These are phyloP conservation scores for Oryza meridionalis DNA, from an alignment of 176 grass and related monocot genomes.

Conservation along the genomic window DNA sequence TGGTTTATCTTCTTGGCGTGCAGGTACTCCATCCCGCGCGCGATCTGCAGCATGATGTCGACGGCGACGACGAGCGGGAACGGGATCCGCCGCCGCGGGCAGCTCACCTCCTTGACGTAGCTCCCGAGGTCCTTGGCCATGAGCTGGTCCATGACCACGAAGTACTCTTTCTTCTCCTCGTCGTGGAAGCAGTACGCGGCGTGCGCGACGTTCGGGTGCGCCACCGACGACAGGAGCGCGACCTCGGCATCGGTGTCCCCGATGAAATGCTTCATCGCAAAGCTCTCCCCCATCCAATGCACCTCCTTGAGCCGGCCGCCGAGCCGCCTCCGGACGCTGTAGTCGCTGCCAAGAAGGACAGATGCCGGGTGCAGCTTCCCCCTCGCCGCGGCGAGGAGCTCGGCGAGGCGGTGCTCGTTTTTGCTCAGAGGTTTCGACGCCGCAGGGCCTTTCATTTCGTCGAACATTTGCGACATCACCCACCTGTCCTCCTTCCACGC, in stretches of 20 bases:
- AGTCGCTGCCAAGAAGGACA: slow-evolving; percentile 56
- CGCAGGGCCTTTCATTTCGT: slow-evolving; percentile 53
- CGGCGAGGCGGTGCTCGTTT: slow-evolving; percentile 63
- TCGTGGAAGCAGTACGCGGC: slow-evolving; percentile 74
- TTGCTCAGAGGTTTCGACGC: slow-evolving; percentile 52
- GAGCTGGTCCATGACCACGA: slow-evolving; percentile 73
- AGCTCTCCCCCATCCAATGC: slow-evolving; percentile 87
- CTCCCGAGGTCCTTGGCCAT: slow-evolving; percentile 75
- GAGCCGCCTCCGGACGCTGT: slow-evolving; percentile 69
- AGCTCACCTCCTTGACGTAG: slow-evolving; percentile 68
- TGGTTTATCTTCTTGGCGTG: slow-evolving; percentile 77
- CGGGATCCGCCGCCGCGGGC: slow-evolving; percentile 54
- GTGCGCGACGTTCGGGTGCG: slow-evolving; percentile 71
- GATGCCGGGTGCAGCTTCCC: slow-evolving; percentile 65
- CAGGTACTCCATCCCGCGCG: slow-evolving; percentile 87
- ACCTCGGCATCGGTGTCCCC: slow-evolving; percentile 63
- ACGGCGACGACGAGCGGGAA: slow-evolving; percentile 71
- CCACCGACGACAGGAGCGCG: slow-evolving; percentile 63
- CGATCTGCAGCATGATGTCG: slow-evolving; percentile 91
- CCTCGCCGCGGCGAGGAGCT: slow-evolving; percentile 60
- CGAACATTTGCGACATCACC: slow-evolving; percentile 67
- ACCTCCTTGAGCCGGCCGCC: slow-evolving; percentile 75
- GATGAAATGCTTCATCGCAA: slow-evolving; percentile 78
- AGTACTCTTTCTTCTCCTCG: slow-evolving; percentile 82
- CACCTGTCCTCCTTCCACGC: slow-evolving; percentile 90